Evolutionary conservation across 768 basidiomycete species (phyloP).

Genomic region (Trametopsis cervina): DNA sequence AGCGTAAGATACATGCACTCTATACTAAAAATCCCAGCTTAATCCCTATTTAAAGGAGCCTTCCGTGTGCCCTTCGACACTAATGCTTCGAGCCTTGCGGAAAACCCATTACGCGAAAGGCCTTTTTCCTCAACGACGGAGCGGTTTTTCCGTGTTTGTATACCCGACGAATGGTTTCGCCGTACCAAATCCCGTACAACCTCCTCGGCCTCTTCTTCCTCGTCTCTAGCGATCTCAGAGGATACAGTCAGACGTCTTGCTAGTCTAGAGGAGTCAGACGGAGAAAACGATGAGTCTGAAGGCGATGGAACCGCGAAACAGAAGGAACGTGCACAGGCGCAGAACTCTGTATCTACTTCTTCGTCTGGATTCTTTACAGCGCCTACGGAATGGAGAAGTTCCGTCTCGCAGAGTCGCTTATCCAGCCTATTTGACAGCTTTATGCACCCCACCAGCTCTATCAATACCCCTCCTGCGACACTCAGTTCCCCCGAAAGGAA

Average conservation of each 20-base stretch:
- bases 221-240: slow-evolving; percentile 31
- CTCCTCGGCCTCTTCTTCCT: slow-evolving; percentile 38
- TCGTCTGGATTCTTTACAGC: slow-evolving; percentile 13
- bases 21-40: background rate
- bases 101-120: slow-evolving; percentile 23
- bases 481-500: slow-evolving; percentile 30
- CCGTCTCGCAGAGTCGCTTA: slow-evolving; percentile 51
- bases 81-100: slow-evolving; percentile 36
- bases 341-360: slow-evolving; percentile 3
- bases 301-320: slow-evolving; percentile 60
- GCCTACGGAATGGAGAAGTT: slow-evolving; percentile 43
- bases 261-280: slow-evolving; percentile 42
- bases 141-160: slow-evolving; percentile 53
- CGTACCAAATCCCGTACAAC: slow-evolving; percentile 52
- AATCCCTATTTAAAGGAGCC: slow-evolving; percentile 27
- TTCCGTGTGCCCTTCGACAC: slow-evolving; percentile 39
- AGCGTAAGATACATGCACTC: slow-evolving; percentile 38
- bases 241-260: slow-evolving; percentile 42
- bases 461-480: slow-evolving; percentile 30
- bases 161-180: slow-evolving; percentile 78
- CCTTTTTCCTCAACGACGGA: slow-evolving; percentile 16
- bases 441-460: slow-evolving; percentile 38
- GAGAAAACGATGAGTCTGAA: slow-evolving; percentile 34
- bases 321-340: slow-evolving; percentile 26
- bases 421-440: slow-evolving; percentile 64